These are phyloP conservation scores for Jatropha curcas DNA, from an alignment of 345 rosid species.

Conservation along the genomic window DNA sequence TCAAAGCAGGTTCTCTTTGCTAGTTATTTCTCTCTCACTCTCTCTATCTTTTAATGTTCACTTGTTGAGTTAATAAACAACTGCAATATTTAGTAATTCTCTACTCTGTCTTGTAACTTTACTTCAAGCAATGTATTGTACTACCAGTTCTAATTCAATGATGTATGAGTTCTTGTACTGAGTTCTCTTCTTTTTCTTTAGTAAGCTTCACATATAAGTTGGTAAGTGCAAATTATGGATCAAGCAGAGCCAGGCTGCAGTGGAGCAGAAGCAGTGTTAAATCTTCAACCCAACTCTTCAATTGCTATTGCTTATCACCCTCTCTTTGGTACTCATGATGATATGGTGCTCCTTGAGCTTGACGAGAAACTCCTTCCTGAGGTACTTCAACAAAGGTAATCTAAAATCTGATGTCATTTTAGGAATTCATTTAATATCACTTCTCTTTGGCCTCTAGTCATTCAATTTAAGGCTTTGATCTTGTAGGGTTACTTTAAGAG, in stretches of 20 bases:
- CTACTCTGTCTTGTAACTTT: background rate
- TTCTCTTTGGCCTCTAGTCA: background rate
- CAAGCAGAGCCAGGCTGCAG: slow-evolving; percentile 1
- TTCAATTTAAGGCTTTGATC: background rate
- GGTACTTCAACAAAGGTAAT: slow-evolving; percentile 60
- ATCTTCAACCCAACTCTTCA: slow-evolving; percentile 52
- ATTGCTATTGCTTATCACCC: slow-evolving; percentile 65
- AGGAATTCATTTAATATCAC: background rate
- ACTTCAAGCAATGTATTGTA: too few relatives aligned
- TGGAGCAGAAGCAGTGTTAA: slow-evolving; percentile 63
- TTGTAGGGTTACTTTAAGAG: slow-evolving; percentile 71
- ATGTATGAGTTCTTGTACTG: too few relatives aligned
- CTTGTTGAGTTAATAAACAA: too few relatives aligned
- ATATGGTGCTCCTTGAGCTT: slow-evolving; percentile 72
- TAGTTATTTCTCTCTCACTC: too few relatives aligned
- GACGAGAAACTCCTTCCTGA: slow-evolving; percentile 68
- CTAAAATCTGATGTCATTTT: slow-evolving; percentile 5
- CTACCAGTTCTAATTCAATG: too few relatives aligned
- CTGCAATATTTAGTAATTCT: too few relatives aligned
- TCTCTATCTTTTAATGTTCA: background rate
- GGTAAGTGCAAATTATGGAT: slow-evolving; percentile 14
- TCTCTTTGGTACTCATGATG: slow-evolving; percentile 64
- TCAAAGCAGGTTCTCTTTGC: too few relatives aligned
- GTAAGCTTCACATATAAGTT: too few relatives aligned
- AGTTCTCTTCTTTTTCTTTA: background rate